Evolutionary conservation across 352 stramenopile genomes (phyloP), one percentile per base, ranked within the genome.

Genomic region (Halophytophthora batemanensis): DNA sequence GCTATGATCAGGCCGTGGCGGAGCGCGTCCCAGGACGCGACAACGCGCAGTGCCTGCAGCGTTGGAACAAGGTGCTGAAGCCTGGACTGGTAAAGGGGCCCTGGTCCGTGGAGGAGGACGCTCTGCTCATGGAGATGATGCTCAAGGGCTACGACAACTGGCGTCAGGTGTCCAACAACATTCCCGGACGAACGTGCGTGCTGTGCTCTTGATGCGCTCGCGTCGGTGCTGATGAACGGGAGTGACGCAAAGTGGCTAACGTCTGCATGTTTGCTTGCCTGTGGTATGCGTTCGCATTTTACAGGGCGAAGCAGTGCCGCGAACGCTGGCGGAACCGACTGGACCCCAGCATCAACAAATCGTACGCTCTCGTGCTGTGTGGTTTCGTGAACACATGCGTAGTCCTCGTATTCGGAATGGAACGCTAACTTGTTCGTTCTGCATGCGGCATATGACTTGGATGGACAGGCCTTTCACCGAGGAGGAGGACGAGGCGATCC

Each of bases 281-380:
- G 7, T 46, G 37, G 40, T 14, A 8, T 4, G 40, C 12, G 0
- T 38, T 11, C 17, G 51, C 45, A 6, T 66, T 64, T 21, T 19
- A 87, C 45, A 93, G 80, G 13, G 81, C 85, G 0, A 98, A 99
- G 64, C 96, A 98, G 62, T 99, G 96, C 53, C 86, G 96, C 19
- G 95, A 99, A 60, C 93, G 96, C 31, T 99, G 95, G 87, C 76
- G 97, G 38, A 98, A 98, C 67, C 94, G 98, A 53, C 66, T 98
- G 49, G 93, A 98, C 66, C 96, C 96, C 13, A 94, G 84, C 46
- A 89, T 98, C 59, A 94, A 91, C 64, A 91, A 90, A 71, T 71
- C 74, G 82, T 92, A 62, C 40, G 73, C 50, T 45, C 4, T 31
- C 8, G 25, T 31, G 25, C 25, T 31, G 25, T 31, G 25, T 31